Base-by-base conservation (phyloP, 140 eudicot species). In the Bidens hawaiensis region DNA sequence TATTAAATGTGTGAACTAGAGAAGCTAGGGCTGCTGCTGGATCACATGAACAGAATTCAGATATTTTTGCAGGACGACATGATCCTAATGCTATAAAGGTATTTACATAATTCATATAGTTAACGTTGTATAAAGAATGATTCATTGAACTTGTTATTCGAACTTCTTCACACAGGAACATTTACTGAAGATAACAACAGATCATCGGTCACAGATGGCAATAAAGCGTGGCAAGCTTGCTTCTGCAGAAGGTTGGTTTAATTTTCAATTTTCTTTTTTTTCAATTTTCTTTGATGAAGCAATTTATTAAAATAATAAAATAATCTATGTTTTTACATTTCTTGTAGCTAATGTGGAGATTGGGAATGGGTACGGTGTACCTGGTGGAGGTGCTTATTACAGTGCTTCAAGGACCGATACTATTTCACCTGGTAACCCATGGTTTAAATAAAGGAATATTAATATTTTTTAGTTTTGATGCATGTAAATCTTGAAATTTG, bases 331-430 rank as follows among this genome's bases (percentile, higher is more conserved):
- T 18, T 40, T 59, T 53, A 17, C 28, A 15, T 58, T 65, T 47
- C 36, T 64, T 41, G 26, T 69, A 88, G 96, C 83, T 67, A 88
- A 81, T 34, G 14, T 78, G 74, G 97, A 90, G 61, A 90, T 90
- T 42, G 97, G 97, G 72, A 90, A 90, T 82, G 97, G 97, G 27
- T 90, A 86, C 54, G 97, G 97, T 47, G 95, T 90, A 59, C 97
- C 97, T 23, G 97, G 95, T 73, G 97, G 97, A 61, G 95, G 90
- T 66, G 95, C 95, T 79, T 86, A 90, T 68, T 48, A 74, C 60
- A 73, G 82, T 66, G 72, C 81, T 62, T 70, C 83, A 31, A 53
- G 42, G 56, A 63, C 87, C 24, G 70, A 74, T 34, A 49, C 60
- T 58, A 36, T 28, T 19, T 33, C 68, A 36, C 31, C 72, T 48